Percentiles rank a stretch among this genome's conserved stretches.
Conservation (phyloP, 352 stramenopile species). For the Phytophthora pseudosyringae region DNA sequence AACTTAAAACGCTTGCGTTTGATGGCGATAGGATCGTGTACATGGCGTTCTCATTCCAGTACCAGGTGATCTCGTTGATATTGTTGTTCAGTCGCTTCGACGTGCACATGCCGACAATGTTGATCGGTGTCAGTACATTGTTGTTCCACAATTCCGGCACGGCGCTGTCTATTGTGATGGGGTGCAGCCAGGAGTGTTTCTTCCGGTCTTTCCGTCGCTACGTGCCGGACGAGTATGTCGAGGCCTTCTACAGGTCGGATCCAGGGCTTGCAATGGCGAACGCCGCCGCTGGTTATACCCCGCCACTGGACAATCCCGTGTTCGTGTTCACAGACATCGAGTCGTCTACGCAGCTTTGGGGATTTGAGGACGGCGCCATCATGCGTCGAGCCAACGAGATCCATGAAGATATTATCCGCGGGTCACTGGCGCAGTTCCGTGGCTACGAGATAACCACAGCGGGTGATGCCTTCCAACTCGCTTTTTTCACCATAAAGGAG, state of each 20-base stretch:
- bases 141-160: conserved; percentile 58
- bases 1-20: not conserved
- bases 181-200: conserved; percentile 58
- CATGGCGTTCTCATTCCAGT: conserved; percentile 53
- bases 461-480: conserved; percentile 67
- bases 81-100: conserved; percentile 47
- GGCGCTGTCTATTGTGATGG: conserved; percentile 50
- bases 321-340: conserved; percentile 80
- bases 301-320: conserved; percentile 50
- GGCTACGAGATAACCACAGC: conserved; percentile 71
- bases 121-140: conserved; percentile 47
- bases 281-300: conserved; percentile 27
- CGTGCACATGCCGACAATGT: conserved; percentile 33
- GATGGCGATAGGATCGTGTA: conserved; percentile 45
- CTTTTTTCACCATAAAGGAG: conserved; percentile 60
- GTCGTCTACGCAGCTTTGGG: conserved; percentile 59
- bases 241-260: conserved; percentile 54
- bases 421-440: conserved; percentile 41
- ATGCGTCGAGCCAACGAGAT: conserved; percentile 60
- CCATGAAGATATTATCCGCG: conserved; percentile 59
- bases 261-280: conserved; percentile 39
- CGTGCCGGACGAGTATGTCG: conserved; percentile 53
- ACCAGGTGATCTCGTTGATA: conserved; percentile 52
- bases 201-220: conserved; percentile 43
- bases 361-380: conserved; percentile 36